Evolutionary conservation across 805 yeast species (phyloP), one percentile per base, ranked within the genome.

Genomic region (Grigorovia humatica): DNA sequence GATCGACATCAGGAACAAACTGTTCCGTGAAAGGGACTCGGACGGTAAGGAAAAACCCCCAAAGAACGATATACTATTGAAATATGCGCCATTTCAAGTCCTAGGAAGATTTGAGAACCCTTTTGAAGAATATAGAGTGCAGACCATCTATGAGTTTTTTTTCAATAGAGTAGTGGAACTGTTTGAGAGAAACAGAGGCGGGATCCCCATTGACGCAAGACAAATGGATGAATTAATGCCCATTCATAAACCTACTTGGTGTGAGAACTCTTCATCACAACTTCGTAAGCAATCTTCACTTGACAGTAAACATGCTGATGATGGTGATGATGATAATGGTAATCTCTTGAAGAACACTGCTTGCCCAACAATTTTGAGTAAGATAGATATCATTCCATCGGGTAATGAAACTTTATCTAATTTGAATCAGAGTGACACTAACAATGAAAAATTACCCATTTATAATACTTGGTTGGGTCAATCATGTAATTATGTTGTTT

Each of bases 391-490:
- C 29, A 17, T 18, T 18, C 8, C 18, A 19, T 18, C 15, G 11
- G 29, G 42, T 30, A 17, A 18, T 20, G n/a, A 8, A n/a, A 7
- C 9, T 20, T 5, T 30, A n/a, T 9, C 15, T 44, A 23, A 19
- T 23, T 47, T 12, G 9, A 30, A 20, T n/a, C 9, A 27, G 4
- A 19, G 17, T 17, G n/a, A 12, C 18, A 20, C 29, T 8, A 20
- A n/a, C 29, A 29, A 23, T 7, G 42, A 32, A 27, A 38, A 18
- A 12, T 32, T 48, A 51, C 7, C 57, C 62, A 17, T 62, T 1
- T 54, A 60, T 17, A 65, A 84, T 60, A 88, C 96, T 0, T 91
- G 98, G 98, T 67, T 91, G 44, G 98, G 98, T 4, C 98, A 91
- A 65, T 84, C 93, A 52, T 89, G 96, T 66, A 78, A 90, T 2